Base-by-base conservation (phyloP, 129 eudicot species). In the Apium graveolens region DNA sequence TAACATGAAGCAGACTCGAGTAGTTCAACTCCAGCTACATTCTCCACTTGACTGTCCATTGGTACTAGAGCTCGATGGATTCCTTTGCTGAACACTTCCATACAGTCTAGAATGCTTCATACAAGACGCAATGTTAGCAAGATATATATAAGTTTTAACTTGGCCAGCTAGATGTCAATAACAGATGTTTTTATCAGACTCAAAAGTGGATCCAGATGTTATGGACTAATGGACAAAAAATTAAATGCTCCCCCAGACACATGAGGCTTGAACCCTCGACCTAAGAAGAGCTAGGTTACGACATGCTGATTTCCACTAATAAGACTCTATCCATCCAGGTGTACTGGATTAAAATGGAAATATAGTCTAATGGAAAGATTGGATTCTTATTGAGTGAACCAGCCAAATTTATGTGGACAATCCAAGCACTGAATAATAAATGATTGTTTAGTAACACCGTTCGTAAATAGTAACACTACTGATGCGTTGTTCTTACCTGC, bases 1-100 rank as follows among this genome's bases (percentile, higher is more conserved):
- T 95, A 95, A 70, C 89, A 76, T 7, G 97, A 95, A 13, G 99
- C 96, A 0, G 97, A 90, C 80, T 95, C 99, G 2, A 81, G 81
- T 3, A 95, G 92, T 82, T 95, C 97, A 0, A 90, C 97, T 42
- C 99, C 99, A 0, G 88, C 92, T 69, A 84, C 62, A 43, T 87
- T 88, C 46, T 88, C 95, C 82, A 79, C 78, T 71, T 80, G 86
- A 77, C 97, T 73, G 49, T 90, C 97, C 4, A 89, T 63, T n/a
- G 97, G 97, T 13, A 92, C 99, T 80, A 96, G 53, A 38, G 97
- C 97, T 17, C 97, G 84, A 66, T 96, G 99, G 66, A 96, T 90
- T 31, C 97, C 96, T 84, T 96, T 92, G 89, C 99, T 85, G 24
- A 96, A 88, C 68, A 90, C 95, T 81, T 96, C 99, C 99, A 92